Percentiles rank a stretch among this genome's conserved stretches.
Conservation (phyloP, 306 rosid species). For the Biancaea sappan region DNA sequence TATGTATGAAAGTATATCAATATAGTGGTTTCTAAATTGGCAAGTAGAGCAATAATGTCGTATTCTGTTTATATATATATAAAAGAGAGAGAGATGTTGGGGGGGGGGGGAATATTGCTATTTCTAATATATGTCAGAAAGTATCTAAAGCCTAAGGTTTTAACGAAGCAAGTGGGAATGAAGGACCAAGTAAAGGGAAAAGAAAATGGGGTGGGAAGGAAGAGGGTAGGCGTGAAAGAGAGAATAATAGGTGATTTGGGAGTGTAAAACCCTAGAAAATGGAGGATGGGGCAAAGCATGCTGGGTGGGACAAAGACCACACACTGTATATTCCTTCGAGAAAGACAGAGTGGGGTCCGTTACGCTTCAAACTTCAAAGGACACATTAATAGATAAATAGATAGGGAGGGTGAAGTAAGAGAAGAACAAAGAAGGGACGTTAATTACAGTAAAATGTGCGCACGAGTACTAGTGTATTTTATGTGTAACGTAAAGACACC, state of each 20-base stretch:
- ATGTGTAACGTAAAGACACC: conserved; percentile 59
- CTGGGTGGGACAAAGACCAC: conserved; percentile 79
- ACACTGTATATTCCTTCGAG: conserved; percentile 97
- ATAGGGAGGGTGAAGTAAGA: neutral
- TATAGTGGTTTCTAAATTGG: neutral
- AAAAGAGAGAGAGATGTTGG: neutral
- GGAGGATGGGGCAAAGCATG: conserved; percentile 85
- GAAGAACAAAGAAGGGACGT: neutral
- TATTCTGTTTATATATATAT: neutral
- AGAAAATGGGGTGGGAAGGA: conserved; percentile 28
- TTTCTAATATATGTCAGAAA: neutral
- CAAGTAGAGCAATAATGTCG: neutral
- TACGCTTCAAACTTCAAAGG: conserved; percentile 20
- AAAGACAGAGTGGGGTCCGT: conserved; percentile 73
- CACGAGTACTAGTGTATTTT: conserved; percentile 66
- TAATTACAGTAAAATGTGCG: conserved; percentile 41
- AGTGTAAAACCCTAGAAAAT: conserved; percentile 78
- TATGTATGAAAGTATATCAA: conserved; percentile 1
- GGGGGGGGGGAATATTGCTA: too few relatives aligned
- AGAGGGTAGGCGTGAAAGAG: conserved; percentile 19
- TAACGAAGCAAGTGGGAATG: conserved; percentile 33
- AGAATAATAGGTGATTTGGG: neutral
- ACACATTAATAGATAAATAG: conserved; percentile 3
- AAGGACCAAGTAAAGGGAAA: conserved; percentile 13
- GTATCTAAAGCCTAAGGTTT: conserved; percentile 17